phyloP scores from a whole-genome alignment of 148 eudicot genomes.

The Polygonum aviculare region DNA sequence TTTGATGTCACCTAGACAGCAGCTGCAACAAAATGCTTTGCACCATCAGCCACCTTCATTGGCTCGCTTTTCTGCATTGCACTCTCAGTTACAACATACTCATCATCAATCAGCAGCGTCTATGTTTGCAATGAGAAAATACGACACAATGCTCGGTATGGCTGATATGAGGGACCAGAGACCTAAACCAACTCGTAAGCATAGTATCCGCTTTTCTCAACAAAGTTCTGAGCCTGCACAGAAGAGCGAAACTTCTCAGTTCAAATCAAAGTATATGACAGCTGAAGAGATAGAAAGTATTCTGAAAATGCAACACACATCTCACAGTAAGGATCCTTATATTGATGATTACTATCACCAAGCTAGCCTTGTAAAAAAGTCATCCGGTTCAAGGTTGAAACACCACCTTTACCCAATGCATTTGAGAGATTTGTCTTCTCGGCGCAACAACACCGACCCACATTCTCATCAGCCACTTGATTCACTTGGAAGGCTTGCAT shows the following conservation, averaged over 20 bases:
- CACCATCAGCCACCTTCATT: constrained; percentile 38
- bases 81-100: constrained; percentile 29
- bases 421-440: constrained; percentile 57
- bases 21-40: constrained; percentile 27
- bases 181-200: constrained; percentile 32
- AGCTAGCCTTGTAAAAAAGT: constrained; percentile 51
- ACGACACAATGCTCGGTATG: constrained; percentile 40
- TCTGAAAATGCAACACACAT: constrained; percentile 60
- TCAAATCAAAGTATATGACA: constrained; percentile 64
- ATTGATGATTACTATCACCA: constrained; percentile 77
- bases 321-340: constrained; percentile 67
- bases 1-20: constrained; percentile 43
- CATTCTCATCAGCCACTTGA: constrained; percentile 87
- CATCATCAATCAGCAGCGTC: constrained; percentile 30
- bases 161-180: constrained; percentile 44
- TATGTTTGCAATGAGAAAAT: constrained; percentile 34
- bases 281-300: constrained; percentile 62
- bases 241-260: constrained; percentile 29
- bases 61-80: constrained; percentile 35
- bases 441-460: constrained; percentile 62
- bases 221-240: constrained; percentile 45
- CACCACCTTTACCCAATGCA: constrained; percentile 80
- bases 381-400: constrained; percentile 43
- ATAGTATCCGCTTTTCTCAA: constrained; percentile 33
- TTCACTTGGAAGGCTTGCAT: constrained; percentile 77